Conservation (phyloP, 495 filamentous ascomycete species). For the Glonium stellatum region DNA sequence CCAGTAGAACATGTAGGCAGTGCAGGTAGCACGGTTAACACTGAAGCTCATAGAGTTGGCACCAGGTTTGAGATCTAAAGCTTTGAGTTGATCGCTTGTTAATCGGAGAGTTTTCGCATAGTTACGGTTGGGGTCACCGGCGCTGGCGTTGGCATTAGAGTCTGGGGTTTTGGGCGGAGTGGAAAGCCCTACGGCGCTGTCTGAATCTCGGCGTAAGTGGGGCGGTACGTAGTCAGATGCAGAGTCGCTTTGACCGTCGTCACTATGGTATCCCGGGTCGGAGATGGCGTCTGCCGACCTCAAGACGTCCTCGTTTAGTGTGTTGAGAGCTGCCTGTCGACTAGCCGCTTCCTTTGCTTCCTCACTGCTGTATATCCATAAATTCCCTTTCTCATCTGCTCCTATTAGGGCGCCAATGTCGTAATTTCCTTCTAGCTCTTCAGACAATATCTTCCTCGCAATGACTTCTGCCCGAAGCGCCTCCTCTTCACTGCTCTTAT, state of each 20-base stretch:
- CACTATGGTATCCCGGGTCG: conserved; percentile 91
- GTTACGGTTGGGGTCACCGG: conserved; percentile 65
- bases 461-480: conserved; percentile 83
- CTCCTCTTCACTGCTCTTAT: conserved; percentile 89
- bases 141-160: conserved; percentile 28
- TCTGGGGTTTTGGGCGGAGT: conserved; percentile 76
- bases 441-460: conserved; percentile 89
- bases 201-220: conserved; percentile 37
- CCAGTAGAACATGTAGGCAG: conserved; percentile 90
- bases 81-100: conserved; percentile 91
- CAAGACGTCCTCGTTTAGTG: conserved; percentile 47
- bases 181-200: conserved; percentile 53
- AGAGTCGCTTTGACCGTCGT: conserved; percentile 50
- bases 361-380: conserved; percentile 98
- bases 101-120: conserved; percentile 97
- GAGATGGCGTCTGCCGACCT: conserved; percentile 68
- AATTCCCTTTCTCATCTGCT: conserved; percentile 87
- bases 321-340: conserved; percentile 46
- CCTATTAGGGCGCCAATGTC: conserved; percentile 94
- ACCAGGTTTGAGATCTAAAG: conserved; percentile 72
- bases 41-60: conserved; percentile 91
- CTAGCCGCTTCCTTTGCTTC: conserved; percentile 79
- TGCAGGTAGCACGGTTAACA: conserved; percentile 88
- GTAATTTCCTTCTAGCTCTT: conserved; percentile 90
- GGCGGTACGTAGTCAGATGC: conserved; percentile 22